Conservation (phyloP, 2,329 filamentous ascomycete species). For the Colletotrichum tropicicola region DNA sequence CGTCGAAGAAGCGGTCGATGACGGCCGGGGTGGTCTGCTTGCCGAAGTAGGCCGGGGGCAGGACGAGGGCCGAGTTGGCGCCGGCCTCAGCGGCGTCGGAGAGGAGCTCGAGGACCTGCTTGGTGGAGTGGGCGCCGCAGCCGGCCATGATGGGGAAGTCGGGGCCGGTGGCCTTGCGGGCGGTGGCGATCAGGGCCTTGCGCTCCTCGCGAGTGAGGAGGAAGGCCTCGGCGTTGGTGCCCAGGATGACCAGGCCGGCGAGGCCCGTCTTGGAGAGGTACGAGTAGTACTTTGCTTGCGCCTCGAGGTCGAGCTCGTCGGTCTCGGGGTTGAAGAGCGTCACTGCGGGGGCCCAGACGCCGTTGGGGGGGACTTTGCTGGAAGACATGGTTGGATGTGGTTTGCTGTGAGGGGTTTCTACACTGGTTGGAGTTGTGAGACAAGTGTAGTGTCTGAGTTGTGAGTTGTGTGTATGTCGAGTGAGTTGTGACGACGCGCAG, state of each 20-base stretch:
- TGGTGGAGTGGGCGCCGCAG: conserved; percentile 70
- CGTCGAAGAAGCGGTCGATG: conserved; percentile 66
- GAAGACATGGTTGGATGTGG: conserved; percentile 1
- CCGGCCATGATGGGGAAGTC: conserved; percentile 70
- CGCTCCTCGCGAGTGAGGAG: conserved; percentile 68
- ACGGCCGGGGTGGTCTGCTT: conserved; percentile 67
- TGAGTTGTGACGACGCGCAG: neutral
- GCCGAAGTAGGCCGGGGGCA: conserved; percentile 72
- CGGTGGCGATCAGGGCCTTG: conserved; percentile 62
- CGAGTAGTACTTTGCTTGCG: conserved; percentile 60
- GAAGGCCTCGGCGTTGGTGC: conserved; percentile 65
- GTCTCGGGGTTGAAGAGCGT: conserved; percentile 61
- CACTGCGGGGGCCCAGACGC: conserved; percentile 61
- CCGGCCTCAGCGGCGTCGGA: conserved; percentile 67
- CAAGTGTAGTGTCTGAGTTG: no score
- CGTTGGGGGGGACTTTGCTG: conserved; percentile 37
- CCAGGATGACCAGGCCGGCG: conserved; percentile 61
- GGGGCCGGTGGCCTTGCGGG: conserved; percentile 60
- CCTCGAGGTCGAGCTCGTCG: conserved; percentile 55
- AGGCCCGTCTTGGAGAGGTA: conserved; percentile 60
- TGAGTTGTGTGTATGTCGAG: neutral
- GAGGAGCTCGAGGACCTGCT: conserved; percentile 68
- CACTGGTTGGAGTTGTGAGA: neutral
- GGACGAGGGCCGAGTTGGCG: conserved; percentile 68
- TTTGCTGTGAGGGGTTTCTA: neutral